These are phyloP conservation scores for Lachnum nothofagi DNA, from an alignment of 2,329 filamentous ascomycete genomes.

Conservation along the genomic window DNA sequence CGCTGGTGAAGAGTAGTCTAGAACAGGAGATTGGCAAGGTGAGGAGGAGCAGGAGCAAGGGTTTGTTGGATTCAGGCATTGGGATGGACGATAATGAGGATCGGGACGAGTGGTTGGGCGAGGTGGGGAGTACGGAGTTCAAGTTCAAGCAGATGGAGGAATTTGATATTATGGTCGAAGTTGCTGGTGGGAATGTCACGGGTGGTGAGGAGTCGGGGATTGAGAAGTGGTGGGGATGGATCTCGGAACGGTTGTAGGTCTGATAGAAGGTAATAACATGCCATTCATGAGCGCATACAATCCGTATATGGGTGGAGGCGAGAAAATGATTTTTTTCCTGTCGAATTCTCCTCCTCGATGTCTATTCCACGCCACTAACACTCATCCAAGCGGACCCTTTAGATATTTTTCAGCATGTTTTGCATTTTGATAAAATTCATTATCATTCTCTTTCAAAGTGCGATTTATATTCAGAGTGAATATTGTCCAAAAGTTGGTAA, in stretches of 20 bases:
- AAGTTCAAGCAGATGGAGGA: slow-evolving; percentile 51
- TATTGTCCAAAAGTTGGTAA: no score
- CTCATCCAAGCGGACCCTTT: no score
- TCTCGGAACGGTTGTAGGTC: neutral
- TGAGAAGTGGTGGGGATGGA: neutral
- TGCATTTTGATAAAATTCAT: no score
- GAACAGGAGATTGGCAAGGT: slow-evolving; percentile 79
- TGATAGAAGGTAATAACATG: no score
- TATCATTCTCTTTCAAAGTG: no score
- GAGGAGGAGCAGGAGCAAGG: slow-evolving; percentile 70
- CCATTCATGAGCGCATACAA: no score
- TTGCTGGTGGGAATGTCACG: neutral
- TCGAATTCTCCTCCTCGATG: no score
- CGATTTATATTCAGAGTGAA: no score
- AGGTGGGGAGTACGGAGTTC: slow-evolving; percentile 73
- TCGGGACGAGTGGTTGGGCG: slow-evolving; percentile 78
- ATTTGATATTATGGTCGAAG: slow-evolving; percentile 46
- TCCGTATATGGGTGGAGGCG: no score
- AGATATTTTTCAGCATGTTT: no score
- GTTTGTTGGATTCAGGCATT: slow-evolving; percentile 76
- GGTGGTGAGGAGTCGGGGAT: neutral
- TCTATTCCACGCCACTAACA: no score
- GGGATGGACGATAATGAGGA: slow-evolving; percentile 63
- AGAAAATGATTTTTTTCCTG: no score
- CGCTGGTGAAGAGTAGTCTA: slow-evolving; percentile 67